phyloP scores from a whole-genome alignment of 2,329 filamentous ascomycete species.

The Talaromyces pinophilus region DNA sequence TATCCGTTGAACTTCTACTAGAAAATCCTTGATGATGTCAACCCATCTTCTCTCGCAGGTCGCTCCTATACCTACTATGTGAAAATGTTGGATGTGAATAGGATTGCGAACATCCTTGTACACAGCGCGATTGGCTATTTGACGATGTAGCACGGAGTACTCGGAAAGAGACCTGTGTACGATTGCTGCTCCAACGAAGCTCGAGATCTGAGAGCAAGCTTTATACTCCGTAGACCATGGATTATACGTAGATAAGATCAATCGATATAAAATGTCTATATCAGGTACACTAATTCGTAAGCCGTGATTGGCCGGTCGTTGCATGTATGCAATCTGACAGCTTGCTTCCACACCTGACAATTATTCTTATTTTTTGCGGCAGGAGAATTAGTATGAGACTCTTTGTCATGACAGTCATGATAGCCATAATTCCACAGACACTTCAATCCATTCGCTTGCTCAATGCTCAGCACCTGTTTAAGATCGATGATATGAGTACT shows the following conservation, averaged over 20 bases:
- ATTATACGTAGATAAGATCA: not conserved
- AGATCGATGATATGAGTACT: too few relatives aligned
- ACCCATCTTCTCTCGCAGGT: not conserved
- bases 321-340: not conserved
- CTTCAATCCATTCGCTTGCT: too few relatives aligned
- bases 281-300: not conserved
- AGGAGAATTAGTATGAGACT: too few relatives aligned
- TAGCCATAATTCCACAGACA: too few relatives aligned
- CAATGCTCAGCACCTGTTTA: too few relatives aligned
- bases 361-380: too few relatives aligned
- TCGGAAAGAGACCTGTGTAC: not conserved
- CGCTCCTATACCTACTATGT: too few relatives aligned
- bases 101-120: not conserved
- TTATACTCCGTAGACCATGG: not conserved
- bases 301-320: not conserved
- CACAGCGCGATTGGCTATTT: not conserved
- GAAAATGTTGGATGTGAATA: not conserved
- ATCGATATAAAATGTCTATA: not conserved
- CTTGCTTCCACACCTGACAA: not conserved
- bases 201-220: not conserved
- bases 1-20: too few relatives aligned
- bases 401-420: too few relatives aligned
- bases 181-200: not conserved
- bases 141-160: not conserved
- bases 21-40: not conserved